Base-by-base conservation (phyloP, 331 rosid species). In the Rhamnella rubrinervis region DNA sequence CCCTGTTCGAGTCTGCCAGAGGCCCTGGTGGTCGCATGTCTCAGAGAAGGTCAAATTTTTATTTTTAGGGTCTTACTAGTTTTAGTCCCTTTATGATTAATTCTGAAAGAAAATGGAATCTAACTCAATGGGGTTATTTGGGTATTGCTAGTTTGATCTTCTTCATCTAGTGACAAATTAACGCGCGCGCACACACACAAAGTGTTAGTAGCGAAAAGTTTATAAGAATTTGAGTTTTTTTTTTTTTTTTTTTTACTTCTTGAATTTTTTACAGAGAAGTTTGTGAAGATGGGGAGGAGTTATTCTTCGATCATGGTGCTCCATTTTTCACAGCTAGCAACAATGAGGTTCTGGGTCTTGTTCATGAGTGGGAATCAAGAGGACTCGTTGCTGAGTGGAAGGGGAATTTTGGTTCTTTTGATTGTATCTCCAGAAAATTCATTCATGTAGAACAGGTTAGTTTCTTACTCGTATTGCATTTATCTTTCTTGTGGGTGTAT, bases 21-120 rank as follows among this genome's bases (percentile, higher is more conserved):
- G 98, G 97, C 74, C 95, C 97, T 9, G 96, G 98, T 66, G 96
- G 98, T 63, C 90, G 97, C 61, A 88, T 93, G 97, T 93, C 97
- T 4, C 95, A 84, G 11, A 77, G 97, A 76, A 91, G 97, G 98
- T 86, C 58, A 7, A 7, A 38, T 68, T 60, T 75, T 14, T 14
- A 20, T 68, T 19, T 39, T 40, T 41, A 39, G 9, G 7, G 7
- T 0, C 23, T 4, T 18, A 28, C 59, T 51, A 25, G 55, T 70
- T 23, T 77, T 67, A 23, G 56, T 21, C 39, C 58, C 70, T 62
- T 35, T 71, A n/a, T 0, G 57, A 1, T n/a, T 59, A 25, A 55
- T 63, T 68, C 47, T 7, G 13, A 44, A 44, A 44, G 14, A 44
- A 44, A 44, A 44, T 9, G 49, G 4, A 44, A 8, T 44, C 7